Conservation (phyloP, 2,329 filamentous ascomycete species). For the Colletotrichum sidae region DNA sequence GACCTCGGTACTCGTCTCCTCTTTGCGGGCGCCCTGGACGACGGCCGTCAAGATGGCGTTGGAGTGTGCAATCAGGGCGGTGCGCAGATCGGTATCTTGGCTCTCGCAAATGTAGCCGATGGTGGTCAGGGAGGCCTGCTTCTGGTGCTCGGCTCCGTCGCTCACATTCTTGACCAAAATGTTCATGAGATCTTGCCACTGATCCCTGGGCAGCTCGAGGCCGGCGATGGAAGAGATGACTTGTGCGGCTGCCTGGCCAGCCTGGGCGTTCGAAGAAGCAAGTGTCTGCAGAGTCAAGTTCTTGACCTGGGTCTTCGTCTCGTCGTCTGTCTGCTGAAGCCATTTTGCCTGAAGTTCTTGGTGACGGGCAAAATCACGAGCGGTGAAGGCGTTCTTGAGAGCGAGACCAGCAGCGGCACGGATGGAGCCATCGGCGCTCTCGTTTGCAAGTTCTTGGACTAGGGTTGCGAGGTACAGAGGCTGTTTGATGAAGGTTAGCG, state of each 20-base stretch:
- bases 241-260: conserved; percentile 90
- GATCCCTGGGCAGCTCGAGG: conserved; percentile 91
- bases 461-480: conserved; percentile 92
- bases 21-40: conserved; percentile 95
- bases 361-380: conserved; percentile 88
- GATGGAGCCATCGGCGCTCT: conserved; percentile 83
- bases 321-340: conserved; percentile 83
- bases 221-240: conserved; percentile 94
- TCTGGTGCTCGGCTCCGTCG: conserved; percentile 85
- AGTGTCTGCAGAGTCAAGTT: conserved; percentile 90
- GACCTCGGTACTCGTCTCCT: conserved; percentile 92
- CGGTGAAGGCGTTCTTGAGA: conserved; percentile 97
- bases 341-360: conserved; percentile 94
- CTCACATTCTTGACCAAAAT: conserved; percentile 93
- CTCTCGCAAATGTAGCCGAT: conserved; percentile 99
- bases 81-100: conserved; percentile 86
- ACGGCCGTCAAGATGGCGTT: conserved; percentile 98
- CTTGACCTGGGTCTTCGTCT: conserved; percentile 90
- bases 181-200: conserved; percentile 94
- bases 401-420: conserved; percentile 95
- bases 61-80: conserved; percentile 85
- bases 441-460: conserved; percentile 93
- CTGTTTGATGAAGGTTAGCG: conserved; percentile 60
- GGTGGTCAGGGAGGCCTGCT: conserved; percentile 93
- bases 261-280: conserved; percentile 80